phyloP scores from a whole-genome alignment of 2,329 filamentous ascomycete genomes.

The Fusarium praegraminearum region DNA sequence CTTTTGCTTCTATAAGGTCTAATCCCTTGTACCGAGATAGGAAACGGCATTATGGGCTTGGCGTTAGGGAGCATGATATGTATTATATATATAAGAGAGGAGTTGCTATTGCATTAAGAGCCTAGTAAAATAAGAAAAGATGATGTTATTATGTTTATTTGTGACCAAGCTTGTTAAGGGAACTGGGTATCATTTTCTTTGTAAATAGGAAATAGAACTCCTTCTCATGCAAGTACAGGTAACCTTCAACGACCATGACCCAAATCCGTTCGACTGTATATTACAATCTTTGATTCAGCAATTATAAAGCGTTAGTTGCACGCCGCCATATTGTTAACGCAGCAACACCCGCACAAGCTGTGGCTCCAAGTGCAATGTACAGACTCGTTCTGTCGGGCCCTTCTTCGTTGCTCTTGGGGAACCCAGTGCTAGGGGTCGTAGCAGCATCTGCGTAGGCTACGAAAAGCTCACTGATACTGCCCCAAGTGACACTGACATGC shows the following conservation, averaged over 20 bases:
- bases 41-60: conserved; percentile 10
- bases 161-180: conserved; percentile 31
- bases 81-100: conserved; percentile 7
- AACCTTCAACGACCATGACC: not conserved
- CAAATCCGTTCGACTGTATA: not conserved
- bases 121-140: conserved; percentile 28
- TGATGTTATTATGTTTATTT: conserved; percentile 38
- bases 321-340: conserved; percentile 75
- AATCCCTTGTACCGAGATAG: not conserved
- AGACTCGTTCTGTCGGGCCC: conserved; percentile 84
- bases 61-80: conserved; percentile 14
- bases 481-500: conserved; percentile 96
- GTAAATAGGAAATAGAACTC: conserved; percentile 43
- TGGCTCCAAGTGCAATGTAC: conserved; percentile 86
- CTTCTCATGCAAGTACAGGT: conserved; percentile 35
- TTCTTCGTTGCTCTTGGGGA: conserved; percentile 90
- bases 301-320: conserved; percentile 62
- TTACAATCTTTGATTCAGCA: not conserved
- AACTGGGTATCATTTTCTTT: conserved; percentile 52
- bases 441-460: conserved; percentile 91
- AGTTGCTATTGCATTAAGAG: not conserved
- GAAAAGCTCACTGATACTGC: conserved; percentile 92
- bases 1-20: conserved; percentile 98
- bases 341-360: conserved; percentile 71
- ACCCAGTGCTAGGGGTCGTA: conserved; percentile 87